phyloP scores from a whole-genome alignment of 495 filamentous ascomycete species.

The Neurospora sp. region DNA sequence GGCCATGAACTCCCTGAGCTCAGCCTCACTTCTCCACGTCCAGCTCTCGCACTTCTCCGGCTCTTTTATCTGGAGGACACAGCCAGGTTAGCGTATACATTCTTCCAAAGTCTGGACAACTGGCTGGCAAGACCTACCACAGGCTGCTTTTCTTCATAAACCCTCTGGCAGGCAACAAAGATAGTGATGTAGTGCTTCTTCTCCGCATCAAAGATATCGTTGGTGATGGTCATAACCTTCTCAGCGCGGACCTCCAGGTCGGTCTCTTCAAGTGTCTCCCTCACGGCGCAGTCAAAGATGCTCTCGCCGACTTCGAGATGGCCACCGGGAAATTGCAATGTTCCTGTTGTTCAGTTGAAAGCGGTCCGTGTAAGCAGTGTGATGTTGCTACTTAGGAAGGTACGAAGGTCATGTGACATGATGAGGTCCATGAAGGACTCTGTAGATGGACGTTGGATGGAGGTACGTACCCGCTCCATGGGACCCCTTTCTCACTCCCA shows the following conservation, averaged over 20 bases:
- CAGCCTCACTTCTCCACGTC: conserved; percentile 49
- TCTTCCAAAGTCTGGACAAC: neutral
- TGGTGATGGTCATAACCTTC: conserved; percentile 44
- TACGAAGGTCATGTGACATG: neutral
- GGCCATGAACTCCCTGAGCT: conserved; percentile 20
- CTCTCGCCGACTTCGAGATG: conserved; percentile 58
- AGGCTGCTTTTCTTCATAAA: conserved; percentile 34
- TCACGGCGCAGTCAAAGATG: conserved; percentile 44
- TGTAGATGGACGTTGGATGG: neutral
- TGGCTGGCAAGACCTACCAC: conserved; percentile 28
- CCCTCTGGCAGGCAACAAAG: conserved; percentile 40
- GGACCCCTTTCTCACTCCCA: conserved; percentile 31
- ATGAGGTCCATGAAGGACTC: neutral
- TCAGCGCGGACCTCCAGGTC: conserved; percentile 41
- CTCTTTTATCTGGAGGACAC: conserved; percentile 34
- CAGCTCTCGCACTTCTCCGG: conserved; percentile 57
- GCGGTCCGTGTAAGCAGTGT: neutral
- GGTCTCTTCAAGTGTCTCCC: conserved; percentile 62
- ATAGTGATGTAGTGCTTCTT: conserved; percentile 58
- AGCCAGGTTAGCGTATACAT: neutral
- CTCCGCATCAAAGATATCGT: conserved; percentile 43
- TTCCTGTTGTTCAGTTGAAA: conserved; percentile 25
- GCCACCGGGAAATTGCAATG: conserved; percentile 56
- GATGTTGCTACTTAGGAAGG: neutral
- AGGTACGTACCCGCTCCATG: conserved; percentile 28